Evolutionary conservation across 306 rosid genomes (phyloP).

Genomic region (Crotalaria pallida): DNA sequence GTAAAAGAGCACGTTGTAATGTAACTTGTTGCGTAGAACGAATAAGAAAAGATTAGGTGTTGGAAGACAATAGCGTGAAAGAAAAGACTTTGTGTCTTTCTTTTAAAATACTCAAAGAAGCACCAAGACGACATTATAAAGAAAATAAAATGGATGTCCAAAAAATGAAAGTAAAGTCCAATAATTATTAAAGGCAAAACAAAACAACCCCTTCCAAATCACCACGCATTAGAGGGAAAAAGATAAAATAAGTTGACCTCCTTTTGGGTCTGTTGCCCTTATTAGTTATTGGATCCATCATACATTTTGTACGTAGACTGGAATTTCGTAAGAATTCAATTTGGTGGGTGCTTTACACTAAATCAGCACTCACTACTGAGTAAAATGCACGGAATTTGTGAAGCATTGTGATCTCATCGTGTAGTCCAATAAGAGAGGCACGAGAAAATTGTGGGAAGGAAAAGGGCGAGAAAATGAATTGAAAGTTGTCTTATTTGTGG

Average conservation of each 20-base stretch:
- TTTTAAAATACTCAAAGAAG: neutral
- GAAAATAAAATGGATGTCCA: neutral
- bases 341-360: conserved; percentile 29
- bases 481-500: neutral
- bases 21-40: neutral
- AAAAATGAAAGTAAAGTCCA: neutral
- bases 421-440: conserved; percentile 1
- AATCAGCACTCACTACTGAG: conserved; percentile 18
- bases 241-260: neutral
- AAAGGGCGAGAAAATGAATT: neutral
- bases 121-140: neutral
- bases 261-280: neutral
- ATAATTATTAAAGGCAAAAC: conserved; percentile 5
- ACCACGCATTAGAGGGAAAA: conserved; percentile 20
- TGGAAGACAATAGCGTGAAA: neutral
- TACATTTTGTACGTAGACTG: conserved; percentile 1
- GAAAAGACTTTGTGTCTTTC: neutral
- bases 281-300: conserved; percentile 8
- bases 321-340: conserved; percentile 12
- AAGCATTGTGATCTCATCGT: neutral
- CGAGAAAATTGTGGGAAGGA: neutral
- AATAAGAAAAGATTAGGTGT: neutral
- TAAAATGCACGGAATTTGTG: conserved; percentile 10
- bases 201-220: conserved; percentile 24
- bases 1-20: neutral